Evolutionary conservation across 2,329 filamentous ascomycete species (phyloP).

Genomic region (Colletotrichum agaves): DNA sequence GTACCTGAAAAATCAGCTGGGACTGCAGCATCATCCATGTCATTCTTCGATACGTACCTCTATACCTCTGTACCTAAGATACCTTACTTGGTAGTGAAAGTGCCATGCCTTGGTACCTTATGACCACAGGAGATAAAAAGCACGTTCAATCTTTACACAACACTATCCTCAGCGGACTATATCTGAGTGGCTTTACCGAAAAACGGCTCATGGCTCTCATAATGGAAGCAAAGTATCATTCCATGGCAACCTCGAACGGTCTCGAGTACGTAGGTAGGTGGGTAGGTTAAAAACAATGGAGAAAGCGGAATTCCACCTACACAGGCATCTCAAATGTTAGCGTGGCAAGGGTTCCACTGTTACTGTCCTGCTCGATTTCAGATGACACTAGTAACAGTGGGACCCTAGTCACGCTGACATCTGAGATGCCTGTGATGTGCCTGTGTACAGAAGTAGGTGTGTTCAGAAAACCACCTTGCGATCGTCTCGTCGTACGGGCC

Average conservation of each 20-base stretch:
- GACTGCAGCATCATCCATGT: neutral
- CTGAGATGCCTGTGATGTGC: too few species aligned
- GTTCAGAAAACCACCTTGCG: too few species aligned
- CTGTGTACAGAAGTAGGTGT: too few species aligned
- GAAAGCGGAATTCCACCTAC: slow-evolving; percentile 26
- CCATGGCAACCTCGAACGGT: slow-evolving; percentile 12
- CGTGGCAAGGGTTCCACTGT: too few species aligned
- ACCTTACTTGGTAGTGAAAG: neutral
- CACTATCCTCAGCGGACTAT: neutral
- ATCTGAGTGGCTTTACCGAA: neutral
- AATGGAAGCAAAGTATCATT: slow-evolving; percentile 20
- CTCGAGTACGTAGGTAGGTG: neutral
- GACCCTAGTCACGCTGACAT: too few species aligned
- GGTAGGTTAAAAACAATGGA: neutral
- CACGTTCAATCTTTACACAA: neutral
- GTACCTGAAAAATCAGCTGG: slow-evolving; percentile 17
- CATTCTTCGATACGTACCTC: neutral
- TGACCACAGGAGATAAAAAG: neutral
- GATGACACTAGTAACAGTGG: too few species aligned
- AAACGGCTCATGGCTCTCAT: neutral
- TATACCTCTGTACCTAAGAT: too few species aligned
- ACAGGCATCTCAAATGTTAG: too few species aligned
- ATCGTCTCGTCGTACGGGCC: slow-evolving; percentile 17
- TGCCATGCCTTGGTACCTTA: neutral
- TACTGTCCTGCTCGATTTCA: too few species aligned